Evolutionary conservation across 176 grass and related monocot species (phyloP).

Genomic region (Oryza meridionalis): DNA sequence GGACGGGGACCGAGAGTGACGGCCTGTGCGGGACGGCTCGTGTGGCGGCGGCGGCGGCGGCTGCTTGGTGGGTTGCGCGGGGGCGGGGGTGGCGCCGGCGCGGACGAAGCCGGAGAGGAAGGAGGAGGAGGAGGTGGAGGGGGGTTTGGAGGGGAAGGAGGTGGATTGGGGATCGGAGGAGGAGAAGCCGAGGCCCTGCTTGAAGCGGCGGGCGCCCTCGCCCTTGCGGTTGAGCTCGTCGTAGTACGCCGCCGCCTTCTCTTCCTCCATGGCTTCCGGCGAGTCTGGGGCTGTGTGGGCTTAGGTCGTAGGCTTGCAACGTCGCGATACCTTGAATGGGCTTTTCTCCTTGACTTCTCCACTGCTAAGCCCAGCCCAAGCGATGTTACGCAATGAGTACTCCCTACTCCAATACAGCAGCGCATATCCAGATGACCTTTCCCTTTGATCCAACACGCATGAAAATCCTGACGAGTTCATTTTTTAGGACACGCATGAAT

Average conservation of each 20-base stretch:
- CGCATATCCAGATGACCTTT: no score
- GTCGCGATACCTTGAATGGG: neutral
- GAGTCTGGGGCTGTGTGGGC: neutral
- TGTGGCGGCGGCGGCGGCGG: neutral
- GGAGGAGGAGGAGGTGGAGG: slow-evolving; percentile 47
- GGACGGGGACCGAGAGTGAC: slow-evolving; percentile 16
- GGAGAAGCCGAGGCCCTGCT: slow-evolving; percentile 90
- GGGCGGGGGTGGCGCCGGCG: slow-evolving; percentile 43
- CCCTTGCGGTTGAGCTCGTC: slow-evolving; percentile 96
- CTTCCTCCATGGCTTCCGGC: slow-evolving; percentile 52
- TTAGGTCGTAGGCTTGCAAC: neutral
- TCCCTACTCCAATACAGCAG: no score
- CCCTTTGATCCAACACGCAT: no score
- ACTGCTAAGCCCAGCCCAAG: no score
- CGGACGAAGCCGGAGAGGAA: slow-evolving; percentile 84
- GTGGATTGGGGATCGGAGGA: slow-evolving; percentile 42
- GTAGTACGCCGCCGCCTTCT: slow-evolving; percentile 84
- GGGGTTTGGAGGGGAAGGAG: slow-evolving; percentile 51
- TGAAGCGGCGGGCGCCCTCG: slow-evolving; percentile 91
- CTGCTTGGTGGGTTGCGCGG: slow-evolving; percentile 3
- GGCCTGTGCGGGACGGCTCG: neutral
- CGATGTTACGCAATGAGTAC: no score
- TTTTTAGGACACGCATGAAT: no score
- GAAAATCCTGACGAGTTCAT: no score
- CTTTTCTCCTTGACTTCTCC: neutral